Base-by-base conservation (phyloP, 495 filamentous ascomycete species). In the Aspergillus bertholletiae region DNA sequence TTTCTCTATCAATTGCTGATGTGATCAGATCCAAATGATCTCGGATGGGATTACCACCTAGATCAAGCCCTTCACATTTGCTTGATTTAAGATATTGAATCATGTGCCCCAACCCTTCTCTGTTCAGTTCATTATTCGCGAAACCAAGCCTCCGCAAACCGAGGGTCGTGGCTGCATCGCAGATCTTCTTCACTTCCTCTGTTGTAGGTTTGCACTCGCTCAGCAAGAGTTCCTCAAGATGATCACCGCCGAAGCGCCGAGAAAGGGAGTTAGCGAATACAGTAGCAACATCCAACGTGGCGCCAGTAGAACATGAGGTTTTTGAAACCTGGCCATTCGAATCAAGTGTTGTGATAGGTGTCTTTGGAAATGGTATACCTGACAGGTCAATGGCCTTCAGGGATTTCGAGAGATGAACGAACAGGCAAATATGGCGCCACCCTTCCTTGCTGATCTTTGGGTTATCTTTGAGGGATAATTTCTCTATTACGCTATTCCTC, bases 371-470 rank as follows among this genome's bases (percentile, higher is more conserved):
- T n/a, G 81, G 83, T 58, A 96, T 86, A 60, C 88, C 87, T 2
- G 90, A 91, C 22, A 97, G 62, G 68, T 97, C 94, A 23, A 97
- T 80, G 9, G 82, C 88, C 68, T 90, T 92, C 28, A 98, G 71
- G 8, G 90, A 92, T 54, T 84, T 84, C 45, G 88, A 96, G 69
- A 97, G 86, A 65, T 96, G 86, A 21, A 96, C 75, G 65, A 98
- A 98, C 8, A 96, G 76, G 51, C 86, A 85, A 34, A 98, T 88
- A 60, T 97, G 87, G 61, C 85, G 87, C 94, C 94, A 98, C 26
- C 94, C 94, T 49, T 93, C 89, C 2, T 77, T 72, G 8, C 87
- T 85, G 52, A 97, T 88, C 61, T 90, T 93, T 1, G 80, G 74
- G 62, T 95, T 96, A 63, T 92, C 87, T 67, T 96, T 97, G n/a